These are phyloP conservation scores for Triglochin maritima DNA, from an alignment of 106 monocot genomes.

Conservation along the genomic window DNA sequence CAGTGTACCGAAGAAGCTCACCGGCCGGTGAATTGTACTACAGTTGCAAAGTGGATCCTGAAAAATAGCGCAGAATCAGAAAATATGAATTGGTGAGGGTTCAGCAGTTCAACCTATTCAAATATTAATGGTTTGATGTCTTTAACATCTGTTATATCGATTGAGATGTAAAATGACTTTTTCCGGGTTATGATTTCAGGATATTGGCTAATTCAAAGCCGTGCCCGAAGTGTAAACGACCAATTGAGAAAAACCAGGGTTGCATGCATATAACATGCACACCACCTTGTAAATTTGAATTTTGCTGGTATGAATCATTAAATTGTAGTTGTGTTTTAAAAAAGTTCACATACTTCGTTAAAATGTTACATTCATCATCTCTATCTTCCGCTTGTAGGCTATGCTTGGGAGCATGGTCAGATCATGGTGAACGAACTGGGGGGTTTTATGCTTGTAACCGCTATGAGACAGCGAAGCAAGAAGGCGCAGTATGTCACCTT, in stretches of 20 bases:
- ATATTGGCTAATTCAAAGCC: conserved; percentile 90
- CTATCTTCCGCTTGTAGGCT: background rate
- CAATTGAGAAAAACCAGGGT: conserved; percentile 88
- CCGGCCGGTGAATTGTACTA: conserved; percentile 25
- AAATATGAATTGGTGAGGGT: conserved; percentile 28
- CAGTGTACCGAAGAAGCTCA: conserved; percentile 34
- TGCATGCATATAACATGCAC: conserved; percentile 92
- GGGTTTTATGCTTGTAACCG: conserved; percentile 92
- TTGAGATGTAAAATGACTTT: too few species aligned
- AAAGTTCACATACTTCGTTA: background rate
- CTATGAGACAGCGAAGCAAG: conserved; percentile 79
- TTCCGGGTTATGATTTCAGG: conserved; percentile 18
- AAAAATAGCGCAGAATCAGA: conserved; percentile 33
- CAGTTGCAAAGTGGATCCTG: conserved; percentile 26
- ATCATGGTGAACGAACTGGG: conserved; percentile 87
- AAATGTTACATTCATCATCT: background rate
- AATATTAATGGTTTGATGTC: too few species aligned
- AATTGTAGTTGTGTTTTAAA: background rate
- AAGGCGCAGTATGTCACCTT: conserved; percentile 50
- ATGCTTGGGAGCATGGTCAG: conserved; percentile 42
- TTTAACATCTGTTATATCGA: too few species aligned
- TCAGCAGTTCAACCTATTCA: background rate
- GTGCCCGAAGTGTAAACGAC: conserved; percentile 80
- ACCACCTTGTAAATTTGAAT: conserved; percentile 90
- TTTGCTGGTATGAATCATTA: conserved; percentile 53